phyloP scores from a whole-genome alignment of 352 stramenopile genomes.

The Pythium brachiatum region DNA sequence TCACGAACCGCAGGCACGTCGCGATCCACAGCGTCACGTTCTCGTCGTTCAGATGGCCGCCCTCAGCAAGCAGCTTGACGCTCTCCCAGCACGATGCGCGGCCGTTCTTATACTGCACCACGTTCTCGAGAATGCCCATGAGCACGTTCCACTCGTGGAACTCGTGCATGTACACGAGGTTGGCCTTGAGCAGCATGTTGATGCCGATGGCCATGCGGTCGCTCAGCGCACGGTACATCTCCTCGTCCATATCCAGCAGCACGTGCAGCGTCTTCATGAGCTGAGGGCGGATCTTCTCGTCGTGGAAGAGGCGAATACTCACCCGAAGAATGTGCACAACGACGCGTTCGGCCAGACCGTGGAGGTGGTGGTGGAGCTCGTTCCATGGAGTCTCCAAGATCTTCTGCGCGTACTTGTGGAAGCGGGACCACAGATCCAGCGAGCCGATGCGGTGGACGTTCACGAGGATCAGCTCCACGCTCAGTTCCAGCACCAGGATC shows the following conservation, averaged over 20 bases:
- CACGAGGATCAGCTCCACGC: constrained; percentile 82
- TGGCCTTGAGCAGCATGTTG: constrained; percentile 84
- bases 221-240: constrained; percentile 79
- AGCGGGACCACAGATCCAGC: constrained; percentile 74
- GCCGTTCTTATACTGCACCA: constrained; percentile 78
- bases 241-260: constrained; percentile 72
- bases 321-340: constrained; percentile 85
- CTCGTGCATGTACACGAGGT: constrained; percentile 87
- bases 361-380: constrained; percentile 79
- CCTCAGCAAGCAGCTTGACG: constrained; percentile 64
- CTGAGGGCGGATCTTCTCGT: constrained; percentile 76
- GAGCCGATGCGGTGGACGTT: constrained; percentile 76
- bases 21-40: constrained; percentile 84
- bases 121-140: constrained; percentile 68
- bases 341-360: constrained; percentile 76
- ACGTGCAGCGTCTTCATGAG: constrained; percentile 78
- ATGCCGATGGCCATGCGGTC: constrained; percentile 77
- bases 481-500: constrained; percentile 83
- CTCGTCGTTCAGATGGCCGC: constrained; percentile 68
- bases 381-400: constrained; percentile 69
- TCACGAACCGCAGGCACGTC: constrained; percentile 74
- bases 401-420: constrained; percentile 76
- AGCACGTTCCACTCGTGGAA: constrained; percentile 80
- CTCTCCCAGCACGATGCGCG: constrained; percentile 75
- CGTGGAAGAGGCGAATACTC: constrained; percentile 84